A percentile compares a stretch with the other conserved stretches of the same genome.
These are phyloP conservation scores for Aureobasidium pullulans DNA, from an alignment of 2,329 filamentous ascomycete genomes.

Conservation along the genomic window DNA sequence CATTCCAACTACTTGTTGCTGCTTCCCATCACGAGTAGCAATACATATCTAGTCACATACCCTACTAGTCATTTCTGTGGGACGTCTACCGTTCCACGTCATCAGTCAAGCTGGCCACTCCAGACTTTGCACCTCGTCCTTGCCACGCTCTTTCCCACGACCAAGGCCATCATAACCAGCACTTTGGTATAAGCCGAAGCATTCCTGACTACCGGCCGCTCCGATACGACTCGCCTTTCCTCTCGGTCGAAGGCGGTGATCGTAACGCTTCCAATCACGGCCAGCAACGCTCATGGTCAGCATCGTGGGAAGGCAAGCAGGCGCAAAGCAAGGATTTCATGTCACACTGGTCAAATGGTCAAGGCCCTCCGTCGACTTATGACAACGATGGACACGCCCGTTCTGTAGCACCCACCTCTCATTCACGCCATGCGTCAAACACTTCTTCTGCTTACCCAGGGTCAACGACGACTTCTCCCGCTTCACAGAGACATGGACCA, in stretches of 20 bases:
- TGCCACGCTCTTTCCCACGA: constrained; percentile 15
- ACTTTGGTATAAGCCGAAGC: not conserved
- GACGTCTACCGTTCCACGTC: constrained; percentile 14
- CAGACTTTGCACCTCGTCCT: constrained; percentile 16
- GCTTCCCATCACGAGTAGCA: not conserved
- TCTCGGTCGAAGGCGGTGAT: constrained; percentile 11
- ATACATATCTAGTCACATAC: not conserved
- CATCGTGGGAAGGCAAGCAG: constrained; percentile 21
- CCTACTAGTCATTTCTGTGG: not conserved
- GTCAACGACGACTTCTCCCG: not conserved
- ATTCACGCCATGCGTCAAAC: constrained; percentile 9
- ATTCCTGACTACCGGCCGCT: constrained; percentile 10
- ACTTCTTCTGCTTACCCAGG: not conserved
- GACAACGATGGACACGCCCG: constrained; percentile 2
- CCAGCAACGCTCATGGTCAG: constrained; percentile 26
- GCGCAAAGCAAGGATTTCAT: constrained; percentile 27
- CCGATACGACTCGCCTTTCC: constrained; percentile 15
- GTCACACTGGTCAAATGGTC: constrained; percentile 25
- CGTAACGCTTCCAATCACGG: constrained; percentile 8
- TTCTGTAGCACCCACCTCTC: not conserved
- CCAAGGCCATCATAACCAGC: constrained; percentile 11
- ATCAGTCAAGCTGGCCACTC: constrained; percentile 18
- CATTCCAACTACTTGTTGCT: not conserved
- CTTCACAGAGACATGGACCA: not conserved
- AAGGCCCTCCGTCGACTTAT: constrained; percentile 20